Evolutionary conservation across 176 grass and related monocot genomes (phyloP).

Genomic region (Rhipidocladum racemiflorum): DNA sequence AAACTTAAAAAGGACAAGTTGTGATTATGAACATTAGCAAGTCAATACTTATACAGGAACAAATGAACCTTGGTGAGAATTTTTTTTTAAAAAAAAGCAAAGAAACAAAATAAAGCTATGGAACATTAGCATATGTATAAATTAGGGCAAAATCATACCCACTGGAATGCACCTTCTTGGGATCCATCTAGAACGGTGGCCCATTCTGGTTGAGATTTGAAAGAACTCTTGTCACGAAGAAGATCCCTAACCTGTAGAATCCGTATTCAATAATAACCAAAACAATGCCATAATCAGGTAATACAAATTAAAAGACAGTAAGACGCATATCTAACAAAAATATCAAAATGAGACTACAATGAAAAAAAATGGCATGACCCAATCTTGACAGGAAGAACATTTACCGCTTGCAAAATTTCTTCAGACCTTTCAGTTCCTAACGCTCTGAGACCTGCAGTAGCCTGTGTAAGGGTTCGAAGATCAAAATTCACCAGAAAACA

Average conservation of each 20-base stretch:
- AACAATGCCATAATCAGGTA: not conserved
- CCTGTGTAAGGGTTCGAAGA: constrained; percentile 47
- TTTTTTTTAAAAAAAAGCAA: not conserved
- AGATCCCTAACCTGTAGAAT: constrained; percentile 83
- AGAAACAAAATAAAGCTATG: not conserved
- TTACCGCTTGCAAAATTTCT: constrained; percentile 94
- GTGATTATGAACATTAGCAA: not conserved
- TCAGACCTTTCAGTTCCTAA: constrained; percentile 80
- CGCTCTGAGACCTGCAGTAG: constrained; percentile 93
- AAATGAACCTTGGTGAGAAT: not conserved
- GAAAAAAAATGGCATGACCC: not conserved
- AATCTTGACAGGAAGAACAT: constrained; percentile 34
- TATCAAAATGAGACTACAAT: constrained; percentile 15
- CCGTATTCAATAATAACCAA: constrained; percentile 17
- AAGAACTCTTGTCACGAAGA: constrained; percentile 76
- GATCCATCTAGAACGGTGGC: constrained; percentile 91
- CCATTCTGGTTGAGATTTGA: constrained; percentile 87
- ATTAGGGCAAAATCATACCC: constrained; percentile 51
- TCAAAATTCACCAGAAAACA: constrained; percentile 29
- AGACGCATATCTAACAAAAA: not conserved
- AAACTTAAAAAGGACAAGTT: not conserved
- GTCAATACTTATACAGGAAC: constrained; percentile 4
- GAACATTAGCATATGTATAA: constrained; percentile 7
- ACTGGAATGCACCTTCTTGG: constrained; percentile 95
- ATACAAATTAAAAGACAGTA: constrained; percentile 1